Base-by-base conservation (phyloP, 2,329 filamentous ascomycete species). In the Cladosporium austrohemisphaericum region DNA sequence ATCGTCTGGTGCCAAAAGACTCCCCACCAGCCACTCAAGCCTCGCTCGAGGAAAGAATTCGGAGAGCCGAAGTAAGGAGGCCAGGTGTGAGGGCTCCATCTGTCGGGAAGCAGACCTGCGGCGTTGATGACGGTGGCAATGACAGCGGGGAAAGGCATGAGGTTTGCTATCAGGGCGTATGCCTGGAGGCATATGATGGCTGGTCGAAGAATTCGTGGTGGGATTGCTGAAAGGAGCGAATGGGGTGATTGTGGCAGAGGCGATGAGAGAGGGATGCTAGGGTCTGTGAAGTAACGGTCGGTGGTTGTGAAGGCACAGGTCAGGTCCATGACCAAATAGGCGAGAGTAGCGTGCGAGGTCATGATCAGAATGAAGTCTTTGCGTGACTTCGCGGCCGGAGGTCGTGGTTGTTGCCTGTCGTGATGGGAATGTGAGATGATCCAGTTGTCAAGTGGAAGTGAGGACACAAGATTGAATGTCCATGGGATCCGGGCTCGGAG, bases 1-100 rank as follows among this genome's bases (percentile, higher is more conserved):
- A 65, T 61, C 20, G 57, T 61, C 53, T 65, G 63, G 49, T 65
- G 63, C 63, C 63, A 65, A 46, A 59, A 65, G 13, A 18, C 23
- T 6, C 60, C 58, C 63, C 63, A 65, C 23, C 65, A 58, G 8
- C 61, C 62, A 4, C 60, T 43, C 1, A 65, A 44, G 13, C 62
- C 62, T 22, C 52, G 36, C 5, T 50, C 36, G 13, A 60, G 49
- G 20, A 60, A 52, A 6, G 49, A 33, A 2, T 45, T 33, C 8
- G 55, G 46, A 2, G 61, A 53, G n/a, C 63, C 63, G 33, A 64
- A 65, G 47, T 60, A 57, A 3, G 57, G 51, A 4, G 61, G 57
- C 60, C 58, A 62, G 26, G 43, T 52, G 35, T 65, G 63, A 25
- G 63, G 62, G 2, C 55, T 56, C 55, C 57, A 62, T 2, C 41